Evolutionary conservation across 1,284 basidiomycete genomes (phyloP), one percentile per base, ranked within the genome.

Genomic region (Heterobasidion parviporum): DNA sequence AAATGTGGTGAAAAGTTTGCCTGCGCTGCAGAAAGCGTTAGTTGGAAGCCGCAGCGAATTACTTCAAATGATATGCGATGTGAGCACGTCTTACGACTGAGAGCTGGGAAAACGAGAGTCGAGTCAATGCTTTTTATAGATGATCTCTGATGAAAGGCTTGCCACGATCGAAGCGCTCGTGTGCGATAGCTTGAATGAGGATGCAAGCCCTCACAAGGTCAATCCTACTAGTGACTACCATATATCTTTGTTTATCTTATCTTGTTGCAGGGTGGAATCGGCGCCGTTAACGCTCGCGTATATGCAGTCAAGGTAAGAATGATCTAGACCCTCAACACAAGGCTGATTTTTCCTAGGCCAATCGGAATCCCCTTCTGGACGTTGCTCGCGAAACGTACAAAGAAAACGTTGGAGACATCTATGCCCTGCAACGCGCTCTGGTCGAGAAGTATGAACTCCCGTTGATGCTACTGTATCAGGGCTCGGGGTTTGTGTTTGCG

Each of bases 361-460:
- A 89, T 58, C 81, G 78, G 62, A 90, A 93, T 61, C 82, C 83
- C 18, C 76, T 96, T 9, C 82, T 98, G 10, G 94, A 98, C 61
- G 90, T 98, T 3, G 95, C 94, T 1, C 81, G 95, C 8, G 89
- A 92, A 65, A 95, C 94, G 0, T 93, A 89, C 72, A 90, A 88
- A 63, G 94, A 97, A 67, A 95, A 95, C 61, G 77, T 94, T 15
- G 80, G 82, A 2, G 94, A 97, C 63, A 92, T 95, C 51, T 82
- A 84, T 59, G 77, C 83, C 52, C 73, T 94, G 41, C 81, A 80
- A 58, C 73, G 74, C 9, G 72, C 70, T 0, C 70, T 92, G 6
- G 74, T 80, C 2, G 79, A 87, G 56, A 72, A 81, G 55, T 79
- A 89, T 60, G 75, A 74, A 2, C 68, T 94, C 1, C 83, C 85